Percentiles rank a stretch among this genome's conserved stretches.
Evolutionary conservation across 495 filamentous ascomycete genomes (phyloP).

Genomic region (Tuber borchii): DNA sequence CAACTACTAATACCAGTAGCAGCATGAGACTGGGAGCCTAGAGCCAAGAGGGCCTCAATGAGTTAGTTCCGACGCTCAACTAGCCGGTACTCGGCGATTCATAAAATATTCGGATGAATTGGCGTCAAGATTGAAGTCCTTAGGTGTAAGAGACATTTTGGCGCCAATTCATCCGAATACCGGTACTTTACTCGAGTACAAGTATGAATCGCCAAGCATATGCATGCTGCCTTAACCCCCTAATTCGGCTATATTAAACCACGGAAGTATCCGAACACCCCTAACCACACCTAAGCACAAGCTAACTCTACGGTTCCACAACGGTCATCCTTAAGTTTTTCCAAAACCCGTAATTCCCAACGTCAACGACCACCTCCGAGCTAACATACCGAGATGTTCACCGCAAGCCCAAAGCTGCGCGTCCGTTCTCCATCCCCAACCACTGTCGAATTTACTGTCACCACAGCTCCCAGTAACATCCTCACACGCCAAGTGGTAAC

Average conservation of each 20-base stretch:
- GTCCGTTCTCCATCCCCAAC: constrained; percentile 72
- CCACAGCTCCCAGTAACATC: constrained; percentile 48
- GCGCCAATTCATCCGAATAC: too few relatives aligned
- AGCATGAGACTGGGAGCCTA: neutral
- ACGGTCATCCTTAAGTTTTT: neutral
- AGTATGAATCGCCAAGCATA: too few relatives aligned
- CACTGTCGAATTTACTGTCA: constrained; percentile 79
- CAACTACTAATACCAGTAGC: neutral
- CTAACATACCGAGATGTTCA: constrained; percentile 13
- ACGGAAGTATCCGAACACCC: neutral
- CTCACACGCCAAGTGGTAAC: constrained; percentile 35
- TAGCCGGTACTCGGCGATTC: too few relatives aligned
- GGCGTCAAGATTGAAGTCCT: too few relatives aligned
- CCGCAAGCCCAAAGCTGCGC: constrained; percentile 53
- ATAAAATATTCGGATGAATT: too few relatives aligned
- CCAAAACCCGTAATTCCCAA: constrained; percentile 1
- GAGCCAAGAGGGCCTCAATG: neutral
- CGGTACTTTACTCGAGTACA: too few relatives aligned
- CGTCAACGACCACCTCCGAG: neutral
- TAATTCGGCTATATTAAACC: neutral
- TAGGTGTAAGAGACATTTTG: too few relatives aligned
- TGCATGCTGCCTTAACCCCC: neutral
- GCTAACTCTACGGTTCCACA: neutral
- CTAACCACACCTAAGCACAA: neutral
- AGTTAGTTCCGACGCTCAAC: neutral